Evolutionary conservation across 116 monocot genomes (phyloP), one percentile per base, ranked within the genome.

Genomic region (Dioscorea cayenensis): DNA sequence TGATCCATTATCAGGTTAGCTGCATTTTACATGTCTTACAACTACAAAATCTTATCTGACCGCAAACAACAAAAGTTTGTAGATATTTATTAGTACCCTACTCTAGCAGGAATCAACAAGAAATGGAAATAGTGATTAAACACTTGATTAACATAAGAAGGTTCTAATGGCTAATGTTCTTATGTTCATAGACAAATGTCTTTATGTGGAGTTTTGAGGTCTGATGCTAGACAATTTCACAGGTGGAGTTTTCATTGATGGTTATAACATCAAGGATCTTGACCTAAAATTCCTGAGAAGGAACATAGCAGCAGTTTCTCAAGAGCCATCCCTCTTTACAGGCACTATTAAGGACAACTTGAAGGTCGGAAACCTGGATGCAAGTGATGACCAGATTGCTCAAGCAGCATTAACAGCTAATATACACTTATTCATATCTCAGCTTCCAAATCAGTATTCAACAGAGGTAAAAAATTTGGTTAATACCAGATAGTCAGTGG

Each of bases 241-340:
- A 85, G 85, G 85, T 63, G 73, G 70, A n/a, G 73, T 85, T 66
- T 71, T 73, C 51, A 48, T 81, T 48, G 85, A 85, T 63, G 79
- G 79, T 48, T 70, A 73, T 73, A 76, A 64, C 68, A 79, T 85
- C 60, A 82, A 76, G 72, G 77, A 73, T 23, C 76, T 81, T 28
- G 78, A 85, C 51, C 78, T 85, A 63, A 78, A 70, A 63, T 78
- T 65, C 58, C 81, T 85, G 2, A 67, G 85, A 51, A 72, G 66
- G 23, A 81, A 85, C 37, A 70, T 78, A 60, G 81, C 73, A 62
- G 67, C 73, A 62, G 85, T 85, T 51, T 76, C 76, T 14, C 85
- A 85, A 69, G 85, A 85, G 67, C 85, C 82, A 28, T 71, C 85
- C 35, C 81, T 85, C 3, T 85, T 85, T 75, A 73, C 82, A 27